Base-by-base conservation (phyloP, 139 green algal species). In the Trebouxia sp. region DNA sequence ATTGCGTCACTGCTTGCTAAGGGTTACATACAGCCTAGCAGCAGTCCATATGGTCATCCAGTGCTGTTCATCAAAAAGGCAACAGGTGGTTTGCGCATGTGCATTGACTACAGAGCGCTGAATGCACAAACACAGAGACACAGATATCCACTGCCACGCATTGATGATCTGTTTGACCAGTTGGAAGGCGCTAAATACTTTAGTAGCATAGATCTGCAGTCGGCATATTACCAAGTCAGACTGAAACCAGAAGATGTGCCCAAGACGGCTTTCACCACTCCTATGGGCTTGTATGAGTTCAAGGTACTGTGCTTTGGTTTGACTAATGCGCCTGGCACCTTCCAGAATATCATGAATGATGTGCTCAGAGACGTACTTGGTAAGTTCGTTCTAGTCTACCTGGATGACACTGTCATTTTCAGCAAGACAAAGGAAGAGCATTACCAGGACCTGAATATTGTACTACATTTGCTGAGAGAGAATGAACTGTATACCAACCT, bases 11-110 rank as follows among this genome's bases (percentile, higher is more conserved):
- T 85, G 3, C 26, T 88, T 7, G 32, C 32, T 22, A 65, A 81
- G 41, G 75, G 37, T 28, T 85, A 70, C 22, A 76, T 82, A 56
- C 32, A 67, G 53, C 84, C 84, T 32, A 79, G 35, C 56, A 77
- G 47, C 9, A 90, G 84, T 43, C 84, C 87, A 10, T 90, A 81
- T 78, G 86, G 83, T 43, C 81, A 86, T 38, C 81, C 86, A 6
- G 75, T 94, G 10, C 79, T 94, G 1, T 93, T 93, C 82, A 87
- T 84, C 6, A 51, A 66, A 0, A 94, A 94, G 81, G 82, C 88
- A 56, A 81, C 89, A 67, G 67, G n/a, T 11, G n/a, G 37, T 11
- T 39, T 92, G 11, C 50, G 90, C 15, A 85, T 94, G 82, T 87
- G 76, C 30, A 78, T 91, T 30, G 89, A 93, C 51, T 93, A 92